phyloP scores from a whole-genome alignment of 208 protist genomes.

The Leptomonas pyrrhocoris region DNA sequence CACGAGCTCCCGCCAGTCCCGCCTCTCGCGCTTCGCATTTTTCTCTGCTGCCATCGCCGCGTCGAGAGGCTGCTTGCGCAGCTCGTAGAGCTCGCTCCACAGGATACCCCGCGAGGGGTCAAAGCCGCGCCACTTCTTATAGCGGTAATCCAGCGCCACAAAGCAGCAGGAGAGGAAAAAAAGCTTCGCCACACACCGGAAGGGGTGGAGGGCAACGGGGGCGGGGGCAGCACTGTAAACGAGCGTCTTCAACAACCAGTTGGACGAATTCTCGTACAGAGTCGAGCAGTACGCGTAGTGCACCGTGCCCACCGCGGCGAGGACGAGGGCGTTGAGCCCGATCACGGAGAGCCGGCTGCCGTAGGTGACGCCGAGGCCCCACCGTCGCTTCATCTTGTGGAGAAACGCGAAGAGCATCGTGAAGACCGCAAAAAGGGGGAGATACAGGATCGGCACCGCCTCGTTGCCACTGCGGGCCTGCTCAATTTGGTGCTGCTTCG shows the following conservation, averaged over 20 bases:
- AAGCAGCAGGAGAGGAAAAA: conserved; percentile 45
- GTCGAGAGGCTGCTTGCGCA: conserved; percentile 29
- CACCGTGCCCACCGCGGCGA: conserved; percentile 58
- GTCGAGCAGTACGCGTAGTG: conserved; percentile 71
- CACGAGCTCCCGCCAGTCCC: conserved; percentile 32
- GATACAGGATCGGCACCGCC: conserved; percentile 53
- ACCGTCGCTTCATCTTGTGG: conserved; percentile 76
- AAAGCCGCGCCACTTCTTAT: conserved; percentile 61
- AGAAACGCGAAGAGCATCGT: conserved; percentile 51
- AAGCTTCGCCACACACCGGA: conserved; percentile 38
- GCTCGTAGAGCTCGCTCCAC: conserved; percentile 63
- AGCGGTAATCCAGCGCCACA: conserved; percentile 66
- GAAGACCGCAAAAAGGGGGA: conserved; percentile 61
- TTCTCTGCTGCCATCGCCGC: conserved; percentile 1
- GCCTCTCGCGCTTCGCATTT: neutral
- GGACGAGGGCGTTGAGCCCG: conserved; percentile 70
- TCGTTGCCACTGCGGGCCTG: conserved; percentile 6
- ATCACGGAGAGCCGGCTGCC: conserved; percentile 46
- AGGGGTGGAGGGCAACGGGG: conserved; percentile 20
- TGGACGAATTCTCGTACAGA: conserved; percentile 23
- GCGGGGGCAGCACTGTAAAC: conserved; percentile 17
- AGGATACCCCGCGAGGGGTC: conserved; percentile 73
- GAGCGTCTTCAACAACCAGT: neutral
- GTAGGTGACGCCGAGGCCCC: conserved; percentile 70
- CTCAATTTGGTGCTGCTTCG: conserved; percentile 23